Evolutionary conservation across 371 early-diverging fungal genomes (phyloP), one percentile per base, ranked within the genome.

Genomic region (Mortierella sp.): DNA sequence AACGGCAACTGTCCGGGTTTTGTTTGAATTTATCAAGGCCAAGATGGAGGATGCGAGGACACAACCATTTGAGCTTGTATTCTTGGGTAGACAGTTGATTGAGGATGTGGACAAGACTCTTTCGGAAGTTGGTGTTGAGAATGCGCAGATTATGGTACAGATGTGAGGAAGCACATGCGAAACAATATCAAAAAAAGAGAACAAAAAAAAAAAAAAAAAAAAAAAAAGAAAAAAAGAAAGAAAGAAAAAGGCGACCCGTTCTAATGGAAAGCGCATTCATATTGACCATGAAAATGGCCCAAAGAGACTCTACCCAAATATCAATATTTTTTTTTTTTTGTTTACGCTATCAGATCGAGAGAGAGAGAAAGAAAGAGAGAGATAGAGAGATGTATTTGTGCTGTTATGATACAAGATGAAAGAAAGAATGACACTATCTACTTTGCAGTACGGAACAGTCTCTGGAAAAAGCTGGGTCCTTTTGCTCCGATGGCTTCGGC

Each of bases 1-100:
- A 63, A 68, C 88, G 3, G 91, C 90, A 62, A 85, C 84, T 21
- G 92, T 94, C 23, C 82, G 81, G 43, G 79, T 74, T n/a, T 61
- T 94, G 37, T 91, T 93, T 83, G 91, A 91, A 68, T 90, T 84
- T 60, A 83, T 92, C 61, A 91, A 92, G 69, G 81, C 89, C 9
- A 83, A 86, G 57, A 84, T 89, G 1, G 87, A 92, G 28, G 87
- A 87, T 37, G 89, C 92, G 3, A 74, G 84, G 25, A 77, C 75
- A 11, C 86, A 88, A 44, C 85, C 84, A 30, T 94, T 95, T 79
- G 94, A 95, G 88, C 65, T 89, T 62, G 87, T 88, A 65, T 91
- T 89, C 65, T 88, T 89, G 66, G 86, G 90, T 60, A 81, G 81
- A 53, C 91, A 86, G 62, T 77, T 93, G 57, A 83, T 89, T 59